phyloP scores from a whole-genome alignment of 805 yeast species.

The Candida xyloterini region DNA sequence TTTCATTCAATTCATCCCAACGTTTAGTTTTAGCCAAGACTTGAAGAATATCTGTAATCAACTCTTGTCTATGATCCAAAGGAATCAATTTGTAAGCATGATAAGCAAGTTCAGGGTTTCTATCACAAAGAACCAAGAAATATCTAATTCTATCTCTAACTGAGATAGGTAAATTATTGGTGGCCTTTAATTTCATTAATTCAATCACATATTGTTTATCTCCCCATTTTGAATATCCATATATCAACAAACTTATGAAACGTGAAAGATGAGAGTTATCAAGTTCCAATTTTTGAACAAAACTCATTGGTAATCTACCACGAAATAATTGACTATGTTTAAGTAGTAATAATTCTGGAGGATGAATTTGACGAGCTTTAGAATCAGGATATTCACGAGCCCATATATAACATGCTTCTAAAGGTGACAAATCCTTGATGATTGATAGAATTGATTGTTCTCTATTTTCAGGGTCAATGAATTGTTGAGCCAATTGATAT shows the following conservation, averaged over 20 bases:
- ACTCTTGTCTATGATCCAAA: not conserved
- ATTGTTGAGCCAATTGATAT: not conserved
- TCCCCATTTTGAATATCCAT: constrained; percentile 24
- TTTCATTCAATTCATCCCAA: constrained; percentile 54
- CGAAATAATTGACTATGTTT: constrained; percentile 15
- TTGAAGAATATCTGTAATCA: not conserved
- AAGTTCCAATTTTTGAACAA: constrained; percentile 8
- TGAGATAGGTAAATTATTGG: constrained; percentile 6
- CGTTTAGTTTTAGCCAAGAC: constrained; percentile 2
- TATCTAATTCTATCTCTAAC: constrained; percentile 21
- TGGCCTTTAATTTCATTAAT: constrained; percentile 13
- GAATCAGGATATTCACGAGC: constrained; percentile 6
- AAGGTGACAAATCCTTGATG: constrained; percentile 3
- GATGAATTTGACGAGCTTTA: constrained; percentile 7
- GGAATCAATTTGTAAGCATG: constrained; percentile 4
- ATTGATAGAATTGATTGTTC: constrained; percentile 9
- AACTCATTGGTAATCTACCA: constrained; percentile 9
- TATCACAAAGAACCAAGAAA: constrained; percentile 11
- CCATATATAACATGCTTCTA: constrained; percentile 14
- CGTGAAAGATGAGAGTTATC: constrained; percentile 3
- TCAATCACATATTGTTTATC: constrained; percentile 13
- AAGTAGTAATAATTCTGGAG: constrained; percentile 13
- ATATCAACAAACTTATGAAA: constrained; percentile 21
- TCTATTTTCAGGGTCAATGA: constrained; percentile 4
- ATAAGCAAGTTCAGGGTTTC: constrained; percentile 3